Conservation (phyloP, 2,329 filamentous ascomycete genomes). For the Colletotrichum chlorophyti region DNA sequence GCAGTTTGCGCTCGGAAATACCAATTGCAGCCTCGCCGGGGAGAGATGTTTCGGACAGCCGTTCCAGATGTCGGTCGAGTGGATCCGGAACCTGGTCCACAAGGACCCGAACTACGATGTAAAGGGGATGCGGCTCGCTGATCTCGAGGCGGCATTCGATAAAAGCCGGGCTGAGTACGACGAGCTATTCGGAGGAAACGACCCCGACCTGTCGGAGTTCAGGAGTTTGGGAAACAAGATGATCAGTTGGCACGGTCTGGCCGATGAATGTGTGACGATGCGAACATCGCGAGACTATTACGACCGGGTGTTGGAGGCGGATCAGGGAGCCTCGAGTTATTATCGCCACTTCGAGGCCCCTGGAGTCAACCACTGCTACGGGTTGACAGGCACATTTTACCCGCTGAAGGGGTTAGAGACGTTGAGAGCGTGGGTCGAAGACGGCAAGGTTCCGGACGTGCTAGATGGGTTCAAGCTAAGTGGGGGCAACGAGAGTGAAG, state of each 20-base stretch:
- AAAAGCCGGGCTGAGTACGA: slow-evolving; percentile 27
- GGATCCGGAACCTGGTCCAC: slow-evolving; percentile 24
- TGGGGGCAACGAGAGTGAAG: slow-evolving; percentile 21
- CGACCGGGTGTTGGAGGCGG: slow-evolving; percentile 20
- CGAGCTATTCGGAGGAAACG: slow-evolving; percentile 35
- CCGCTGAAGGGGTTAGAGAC: slow-evolving; percentile 23
- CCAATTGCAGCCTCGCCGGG: slow-evolving; percentile 18
- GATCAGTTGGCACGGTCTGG: slow-evolving; percentile 49
- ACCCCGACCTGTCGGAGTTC: slow-evolving; percentile 39
- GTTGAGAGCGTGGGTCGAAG: slow-evolving; percentile 25
- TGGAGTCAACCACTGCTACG: slow-evolving; percentile 56
- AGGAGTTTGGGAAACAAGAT: slow-evolving; percentile 45
- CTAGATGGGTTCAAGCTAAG: slow-evolving; percentile 19
- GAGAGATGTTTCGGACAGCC: slow-evolving; percentile 10
- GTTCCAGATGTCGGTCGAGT: slow-evolving; percentile 26
- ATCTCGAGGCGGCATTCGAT: slow-evolving; percentile 11
- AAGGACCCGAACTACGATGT: slow-evolving; percentile 16
- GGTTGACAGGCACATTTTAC: slow-evolving; percentile 20
- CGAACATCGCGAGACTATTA: slow-evolving; percentile 41
- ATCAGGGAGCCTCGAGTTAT: slow-evolving; percentile 42
- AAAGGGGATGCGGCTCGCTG: slow-evolving; percentile 1
- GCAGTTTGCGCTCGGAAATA: slow-evolving; percentile 20
- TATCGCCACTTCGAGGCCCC: slow-evolving; percentile 59
- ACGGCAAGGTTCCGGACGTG: slow-evolving; percentile 1
- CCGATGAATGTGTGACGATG: slow-evolving; percentile 46